Percentiles rank a stretch among this genome's conserved stretches.
Conservation (phyloP, 1,284 basidiomycete genomes). For the Moesziomyces sp. region DNA sequence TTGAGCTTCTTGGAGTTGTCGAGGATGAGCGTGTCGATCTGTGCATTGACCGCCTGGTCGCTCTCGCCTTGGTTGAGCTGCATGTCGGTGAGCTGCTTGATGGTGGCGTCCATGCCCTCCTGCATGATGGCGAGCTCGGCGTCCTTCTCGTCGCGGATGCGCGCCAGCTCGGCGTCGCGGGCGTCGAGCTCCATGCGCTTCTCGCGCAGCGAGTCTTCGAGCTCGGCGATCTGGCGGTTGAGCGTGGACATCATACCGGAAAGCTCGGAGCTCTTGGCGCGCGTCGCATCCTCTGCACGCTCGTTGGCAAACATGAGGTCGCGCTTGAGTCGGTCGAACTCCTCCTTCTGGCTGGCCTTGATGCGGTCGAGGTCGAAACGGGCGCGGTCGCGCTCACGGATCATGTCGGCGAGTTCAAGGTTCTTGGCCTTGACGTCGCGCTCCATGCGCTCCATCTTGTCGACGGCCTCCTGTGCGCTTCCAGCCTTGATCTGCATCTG, state of each 20-base stretch:
- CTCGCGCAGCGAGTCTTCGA: slow-evolving; percentile 91
- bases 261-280: slow-evolving; percentile 92
- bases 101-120: slow-evolving; percentile 93
- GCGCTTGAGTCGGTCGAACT: slow-evolving; percentile 89
- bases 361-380: slow-evolving; percentile 96
- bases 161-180: slow-evolving; percentile 80
- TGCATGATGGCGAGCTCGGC: slow-evolving; percentile 94
- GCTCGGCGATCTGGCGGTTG: slow-evolving; percentile 92
- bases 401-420: slow-evolving; percentile 97
- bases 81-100: slow-evolving; percentile 86
- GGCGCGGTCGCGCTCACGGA: slow-evolving; percentile 94
- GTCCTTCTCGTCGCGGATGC: slow-evolving; percentile 92
- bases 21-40: slow-evolving; percentile 95
- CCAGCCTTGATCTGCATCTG: slow-evolving; percentile 97
- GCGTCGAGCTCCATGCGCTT: slow-evolving; percentile 77
- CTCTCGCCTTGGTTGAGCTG: slow-evolving; percentile 86
- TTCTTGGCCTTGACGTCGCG: slow-evolving; percentile 98
- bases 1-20: slow-evolving; percentile 99
- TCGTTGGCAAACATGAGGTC: slow-evolving; percentile 98
- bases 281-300: slow-evolving; percentile 90
- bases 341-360: slow-evolving; percentile 91
- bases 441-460: slow-evolving; percentile 99
- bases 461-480: slow-evolving; percentile 98
- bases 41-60: slow-evolving; percentile 89
- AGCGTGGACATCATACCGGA: slow-evolving; percentile 89